Evolutionary conservation across 257 asterid genomes (phyloP), one percentile per base, ranked within the genome.

Genomic region (Solanum megistacrolobum): DNA sequence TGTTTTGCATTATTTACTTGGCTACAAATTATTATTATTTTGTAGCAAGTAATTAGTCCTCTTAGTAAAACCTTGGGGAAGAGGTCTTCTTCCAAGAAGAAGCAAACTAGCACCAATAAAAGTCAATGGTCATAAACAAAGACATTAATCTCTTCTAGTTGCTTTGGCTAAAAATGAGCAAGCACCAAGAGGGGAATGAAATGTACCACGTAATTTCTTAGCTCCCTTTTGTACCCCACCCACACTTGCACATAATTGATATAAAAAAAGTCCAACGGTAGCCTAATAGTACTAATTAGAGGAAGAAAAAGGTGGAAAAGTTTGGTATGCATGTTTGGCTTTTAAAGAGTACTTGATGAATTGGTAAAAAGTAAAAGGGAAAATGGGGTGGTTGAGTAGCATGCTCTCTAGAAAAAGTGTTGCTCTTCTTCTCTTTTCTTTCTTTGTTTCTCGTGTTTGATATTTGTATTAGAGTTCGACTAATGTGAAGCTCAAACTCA

Each of bases 401-500:
- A 39, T 55, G 65, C 65, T 55, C n/a, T 18, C 65, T 18, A 55
- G n/a, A 18, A 55, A 52, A 20, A 52, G 62, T 16, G 62, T 1
- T 52, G 3, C 62, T 52, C n/a, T 18, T 52, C 62, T 39, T 4
- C 5, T 12, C 14, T 43, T 46, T 46, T 13, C 5, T 10, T 41
- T 12, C 52, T 12, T 41, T 41, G 52, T 43, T 43, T 43, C 4
- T 1, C 0, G 18, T 46, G 55, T 12, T 46, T 46, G 55, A 1
- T 13, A 52, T 52, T 6, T 3, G 0, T 52, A 55, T 18, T 55
- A 55, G 9, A 55, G 4, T 18, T 55, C 2, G 2, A 55, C 2
- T 55, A 55, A 6, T 18, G 0, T 1, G 0, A 55, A 55, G 9
- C 10, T 55, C 11, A 18, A 3, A 55, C 1, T 0, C 10, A 18